Conservation (phyloP, 192 early-diverging fungal species). For the Spizellomyces punctatus region DNA sequence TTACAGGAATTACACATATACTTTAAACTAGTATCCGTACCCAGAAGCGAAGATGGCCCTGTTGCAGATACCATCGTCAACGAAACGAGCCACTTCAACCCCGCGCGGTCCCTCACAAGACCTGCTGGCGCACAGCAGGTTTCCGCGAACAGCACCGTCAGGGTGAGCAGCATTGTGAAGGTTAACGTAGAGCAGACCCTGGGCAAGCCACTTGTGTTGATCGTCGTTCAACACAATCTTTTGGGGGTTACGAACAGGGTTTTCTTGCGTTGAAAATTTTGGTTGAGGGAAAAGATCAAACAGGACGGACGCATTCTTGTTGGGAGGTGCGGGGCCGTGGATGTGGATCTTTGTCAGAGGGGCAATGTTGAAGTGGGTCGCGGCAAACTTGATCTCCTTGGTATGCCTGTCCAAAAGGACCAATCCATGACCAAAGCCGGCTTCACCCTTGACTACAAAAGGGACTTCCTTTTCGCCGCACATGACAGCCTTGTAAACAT, state of each 20-base stretch:
- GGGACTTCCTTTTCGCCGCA: slow-evolving; percentile 30
- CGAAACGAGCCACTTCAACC: slow-evolving; percentile 8
- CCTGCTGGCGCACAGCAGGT: slow-evolving; percentile 19
- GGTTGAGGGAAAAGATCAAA: slow-evolving; percentile 16
- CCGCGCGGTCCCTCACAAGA: background rate
- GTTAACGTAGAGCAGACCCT: slow-evolving; percentile 23
- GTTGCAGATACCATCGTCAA: slow-evolving; percentile 28
- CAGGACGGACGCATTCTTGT: slow-evolving; percentile 6
- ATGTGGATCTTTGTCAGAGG: slow-evolving; percentile 27
- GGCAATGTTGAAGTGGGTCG: slow-evolving; percentile 19
- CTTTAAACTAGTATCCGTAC: too few relatives aligned
- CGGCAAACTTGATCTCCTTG: slow-evolving; percentile 1
- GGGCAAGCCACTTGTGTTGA: slow-evolving; percentile 2
- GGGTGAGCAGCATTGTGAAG: slow-evolving; percentile 6
- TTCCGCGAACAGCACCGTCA: slow-evolving; percentile 19
- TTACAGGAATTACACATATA: too few relatives aligned
- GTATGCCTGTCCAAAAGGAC: slow-evolving; percentile 1
- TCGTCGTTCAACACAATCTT: slow-evolving; percentile 19
- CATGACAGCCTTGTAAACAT: slow-evolving; percentile 28
- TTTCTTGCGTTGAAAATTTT: slow-evolving; percentile 3
- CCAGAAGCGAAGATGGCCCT: slow-evolving; percentile 19
- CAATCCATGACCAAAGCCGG: slow-evolving; percentile 12
- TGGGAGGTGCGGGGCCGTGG: slow-evolving; percentile 22
- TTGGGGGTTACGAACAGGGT: slow-evolving; percentile 11
- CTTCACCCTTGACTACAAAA: background rate